Evolutionary conservation across 306 rosid genomes (phyloP).

Genomic region (Malus fusca): DNA sequence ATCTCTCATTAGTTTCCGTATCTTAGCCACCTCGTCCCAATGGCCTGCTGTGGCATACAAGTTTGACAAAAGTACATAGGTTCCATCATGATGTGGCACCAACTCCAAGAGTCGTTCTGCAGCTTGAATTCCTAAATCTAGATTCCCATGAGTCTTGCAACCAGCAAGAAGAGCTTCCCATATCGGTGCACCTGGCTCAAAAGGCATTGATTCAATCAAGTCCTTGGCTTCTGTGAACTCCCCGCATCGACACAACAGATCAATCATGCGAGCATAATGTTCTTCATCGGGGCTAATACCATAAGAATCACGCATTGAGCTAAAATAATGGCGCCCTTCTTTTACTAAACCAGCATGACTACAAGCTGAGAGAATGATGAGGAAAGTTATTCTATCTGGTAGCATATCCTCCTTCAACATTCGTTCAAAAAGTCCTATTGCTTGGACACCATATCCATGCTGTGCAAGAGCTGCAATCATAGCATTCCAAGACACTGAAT

Average conservation of each 20-base stretch:
- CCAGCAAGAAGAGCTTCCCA: slow-evolving; percentile 26
- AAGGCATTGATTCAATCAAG: slow-evolving; percentile 17
- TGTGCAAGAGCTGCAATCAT: slow-evolving; percentile 26
- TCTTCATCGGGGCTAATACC: slow-evolving; percentile 20
- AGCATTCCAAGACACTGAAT: slow-evolving; percentile 24
- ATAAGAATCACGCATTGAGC: slow-evolving; percentile 4
- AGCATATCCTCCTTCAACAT: slow-evolving; percentile 18
- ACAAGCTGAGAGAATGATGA: slow-evolving; percentile 23
- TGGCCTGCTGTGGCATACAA: slow-evolving; percentile 10
- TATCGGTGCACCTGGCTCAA: slow-evolving; percentile 8
- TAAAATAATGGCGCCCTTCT: slow-evolving; percentile 18
- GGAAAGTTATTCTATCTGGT: slow-evolving; percentile 22
- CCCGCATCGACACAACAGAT: slow-evolving; percentile 21
- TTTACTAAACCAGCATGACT: slow-evolving; percentile 22
- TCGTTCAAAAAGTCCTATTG: slow-evolving; percentile 8
- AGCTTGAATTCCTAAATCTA: slow-evolving; percentile 20
- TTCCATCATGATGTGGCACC: slow-evolving; percentile 20
- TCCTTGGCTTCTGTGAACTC: slow-evolving; percentile 10
- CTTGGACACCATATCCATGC: slow-evolving; percentile 20
- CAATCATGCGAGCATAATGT: slow-evolving; percentile 23
- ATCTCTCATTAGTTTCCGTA: slow-evolving; percentile 18
- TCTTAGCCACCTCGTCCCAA: slow-evolving; percentile 17
- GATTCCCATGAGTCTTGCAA: slow-evolving; percentile 19
- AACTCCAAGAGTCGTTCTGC: slow-evolving; percentile 20
- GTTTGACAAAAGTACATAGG: slow-evolving; percentile 20